phyloP scores from a whole-genome alignment of 768 basidiomycete genomes.

The Tricholoma sp. region DNA sequence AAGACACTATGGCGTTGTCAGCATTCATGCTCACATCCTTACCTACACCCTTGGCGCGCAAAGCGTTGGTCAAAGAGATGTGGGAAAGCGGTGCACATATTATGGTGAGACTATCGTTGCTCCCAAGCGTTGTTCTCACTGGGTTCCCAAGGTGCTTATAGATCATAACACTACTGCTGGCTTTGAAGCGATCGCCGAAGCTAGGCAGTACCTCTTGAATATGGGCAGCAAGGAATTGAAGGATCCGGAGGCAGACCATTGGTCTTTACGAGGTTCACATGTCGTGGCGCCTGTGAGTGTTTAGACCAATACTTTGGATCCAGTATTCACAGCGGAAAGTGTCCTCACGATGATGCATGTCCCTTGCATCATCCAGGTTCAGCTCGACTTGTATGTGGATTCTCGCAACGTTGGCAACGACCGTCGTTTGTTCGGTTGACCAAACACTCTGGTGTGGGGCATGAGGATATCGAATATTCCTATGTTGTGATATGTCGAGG shows the following conservation, averaged over 20 bases:
- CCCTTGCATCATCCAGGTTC: constrained; percentile 63
- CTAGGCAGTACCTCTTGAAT: constrained; percentile 65
- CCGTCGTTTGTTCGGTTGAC: constrained; percentile 82
- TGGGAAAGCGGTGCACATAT: constrained; percentile 89
- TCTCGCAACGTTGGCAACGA: constrained; percentile 82
- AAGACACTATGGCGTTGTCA: constrained; percentile 65
- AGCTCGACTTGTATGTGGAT: constrained; percentile 63
- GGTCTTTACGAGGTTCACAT: constrained; percentile 54
- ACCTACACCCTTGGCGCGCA: constrained; percentile 53
- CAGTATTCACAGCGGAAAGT: constrained; percentile 38
- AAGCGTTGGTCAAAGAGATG: constrained; percentile 71
- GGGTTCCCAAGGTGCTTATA: constrained; percentile 62
- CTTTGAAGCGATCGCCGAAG: constrained; percentile 74
- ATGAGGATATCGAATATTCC: constrained; percentile 85
- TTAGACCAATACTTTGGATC: constrained; percentile 3
- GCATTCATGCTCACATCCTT: constrained; percentile 84
- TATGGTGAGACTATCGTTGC: constrained; percentile 45
- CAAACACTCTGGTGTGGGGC: constrained; percentile 79
- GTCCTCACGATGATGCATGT: constrained; percentile 86
- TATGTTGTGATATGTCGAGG: constrained; percentile 89
- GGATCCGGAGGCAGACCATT: constrained; percentile 33
- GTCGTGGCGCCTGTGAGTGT: constrained; percentile 80
- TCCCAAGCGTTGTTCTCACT: background rate
- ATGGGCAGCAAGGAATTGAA: constrained; percentile 57
- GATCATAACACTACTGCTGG: constrained; percentile 77